phyloP scores from a whole-genome alignment of 2,329 filamentous ascomycete genomes.

The Aspergillus sp. region DNA sequence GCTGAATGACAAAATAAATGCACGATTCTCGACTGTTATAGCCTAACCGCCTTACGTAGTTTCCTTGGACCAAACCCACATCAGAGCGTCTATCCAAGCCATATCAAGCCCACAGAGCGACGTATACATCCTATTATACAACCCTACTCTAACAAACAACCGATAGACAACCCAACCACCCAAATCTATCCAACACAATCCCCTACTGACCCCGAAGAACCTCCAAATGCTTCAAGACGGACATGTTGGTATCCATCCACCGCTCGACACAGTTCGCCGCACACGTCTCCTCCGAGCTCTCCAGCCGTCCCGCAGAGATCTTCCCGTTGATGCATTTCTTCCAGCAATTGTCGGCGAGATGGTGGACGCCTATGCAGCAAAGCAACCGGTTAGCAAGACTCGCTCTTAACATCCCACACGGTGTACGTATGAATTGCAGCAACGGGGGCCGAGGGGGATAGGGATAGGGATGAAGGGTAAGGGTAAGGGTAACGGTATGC shows the following conservation, averaged over 20 bases:
- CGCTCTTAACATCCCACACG: too few relatives aligned
- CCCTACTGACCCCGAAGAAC: constrained; percentile 41
- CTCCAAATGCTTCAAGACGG: constrained; percentile 79
- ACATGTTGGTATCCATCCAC: constrained; percentile 79
- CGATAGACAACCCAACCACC: neutral
- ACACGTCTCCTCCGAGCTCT: constrained; percentile 70
- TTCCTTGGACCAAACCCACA: too few relatives aligned
- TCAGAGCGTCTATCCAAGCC: too few relatives aligned
- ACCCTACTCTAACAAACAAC: neutral
- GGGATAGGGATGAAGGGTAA: neutral
- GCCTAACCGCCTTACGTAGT: too few relatives aligned
- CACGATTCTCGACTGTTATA: too few relatives aligned
- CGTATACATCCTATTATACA: too few relatives aligned
- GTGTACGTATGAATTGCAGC: too few relatives aligned
- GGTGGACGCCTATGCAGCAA: constrained; percentile 48
- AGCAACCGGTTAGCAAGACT: constrained; percentile 13
- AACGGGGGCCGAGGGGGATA: neutral
- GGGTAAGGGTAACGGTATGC: too few relatives aligned
- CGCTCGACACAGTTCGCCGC: constrained; percentile 88
- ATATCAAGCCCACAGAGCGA: too few relatives aligned
- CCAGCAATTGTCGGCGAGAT: constrained; percentile 74
- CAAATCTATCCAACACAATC: neutral
- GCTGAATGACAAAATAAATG: constrained; percentile 29
- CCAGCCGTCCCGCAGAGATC: constrained; percentile 63
- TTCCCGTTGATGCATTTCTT: constrained; percentile 77